Conservation (phyloP, 2,329 filamentous ascomycete species). For the Aureobasidium uvarum region DNA sequence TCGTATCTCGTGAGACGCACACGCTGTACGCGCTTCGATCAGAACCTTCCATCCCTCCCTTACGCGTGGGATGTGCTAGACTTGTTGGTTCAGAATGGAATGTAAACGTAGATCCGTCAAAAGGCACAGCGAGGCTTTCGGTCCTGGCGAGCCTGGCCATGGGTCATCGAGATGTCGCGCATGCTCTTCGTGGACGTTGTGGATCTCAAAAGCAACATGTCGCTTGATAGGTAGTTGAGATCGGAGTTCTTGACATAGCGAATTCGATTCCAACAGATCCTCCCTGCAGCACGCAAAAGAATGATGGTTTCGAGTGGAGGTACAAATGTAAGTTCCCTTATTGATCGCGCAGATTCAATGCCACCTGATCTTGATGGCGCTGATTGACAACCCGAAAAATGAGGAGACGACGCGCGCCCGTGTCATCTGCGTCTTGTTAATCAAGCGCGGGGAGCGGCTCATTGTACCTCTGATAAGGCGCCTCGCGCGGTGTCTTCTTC, state of each 20-base stretch:
- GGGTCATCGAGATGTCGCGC: background rate
- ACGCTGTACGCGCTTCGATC: background rate
- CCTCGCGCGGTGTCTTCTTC: background rate
- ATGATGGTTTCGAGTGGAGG: background rate
- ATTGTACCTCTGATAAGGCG: background rate
- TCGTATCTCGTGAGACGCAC: slow-evolving; percentile 9
- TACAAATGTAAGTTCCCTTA: background rate
- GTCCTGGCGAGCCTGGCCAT: background rate
- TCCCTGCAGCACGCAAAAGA: background rate
- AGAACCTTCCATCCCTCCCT: slow-evolving; percentile 20
- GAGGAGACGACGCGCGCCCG: background rate
- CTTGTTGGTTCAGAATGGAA: background rate
- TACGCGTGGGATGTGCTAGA: background rate
- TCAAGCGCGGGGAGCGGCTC: slow-evolving; percentile 3
- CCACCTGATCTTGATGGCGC: background rate
- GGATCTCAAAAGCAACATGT: background rate
- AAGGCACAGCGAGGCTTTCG: background rate
- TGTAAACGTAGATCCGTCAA: background rate
- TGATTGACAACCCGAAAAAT: background rate
- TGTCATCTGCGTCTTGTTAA: background rate
- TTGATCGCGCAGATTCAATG: background rate
- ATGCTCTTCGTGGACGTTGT: background rate
- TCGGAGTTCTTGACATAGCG: background rate
- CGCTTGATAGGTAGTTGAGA: background rate
- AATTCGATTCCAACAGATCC: background rate